phyloP scores from a whole-genome alignment of 371 early-diverging fungal species.

The Rhizopus stolonifer region DNA sequence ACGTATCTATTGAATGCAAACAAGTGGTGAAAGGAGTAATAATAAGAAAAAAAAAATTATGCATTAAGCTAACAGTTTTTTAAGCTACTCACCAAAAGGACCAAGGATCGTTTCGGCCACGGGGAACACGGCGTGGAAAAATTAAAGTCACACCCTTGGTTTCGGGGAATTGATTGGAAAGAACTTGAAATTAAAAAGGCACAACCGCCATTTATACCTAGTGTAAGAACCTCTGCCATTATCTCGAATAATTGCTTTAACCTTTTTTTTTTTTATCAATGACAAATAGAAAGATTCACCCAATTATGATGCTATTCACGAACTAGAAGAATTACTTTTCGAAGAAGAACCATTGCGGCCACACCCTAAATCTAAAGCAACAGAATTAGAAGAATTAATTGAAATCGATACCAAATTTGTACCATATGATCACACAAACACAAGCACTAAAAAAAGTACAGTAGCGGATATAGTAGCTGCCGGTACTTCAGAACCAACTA shows the following conservation, averaged over 20 bases:
- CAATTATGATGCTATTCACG: slow-evolving; percentile 92
- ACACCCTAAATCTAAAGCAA: slow-evolving; percentile 8
- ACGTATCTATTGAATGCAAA: slow-evolving; percentile 50
- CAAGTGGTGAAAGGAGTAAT: slow-evolving; percentile 43
- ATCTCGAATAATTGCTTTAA: background rate
- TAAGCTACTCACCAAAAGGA: slow-evolving; percentile 56
- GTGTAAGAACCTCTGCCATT: slow-evolving; percentile 22
- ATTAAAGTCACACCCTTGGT: slow-evolving; percentile 66
- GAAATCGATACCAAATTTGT: slow-evolving; percentile 62
- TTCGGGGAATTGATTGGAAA: slow-evolving; percentile 59
- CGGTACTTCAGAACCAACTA: background rate
- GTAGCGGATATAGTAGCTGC: background rate
- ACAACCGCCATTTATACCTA: slow-evolving; percentile 65
- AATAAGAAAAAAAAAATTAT: background rate
- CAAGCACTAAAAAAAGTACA: slow-evolving; percentile 23
- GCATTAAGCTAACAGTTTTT: background rate
- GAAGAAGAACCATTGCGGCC: slow-evolving; percentile 84
- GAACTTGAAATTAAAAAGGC: slow-evolving; percentile 53
- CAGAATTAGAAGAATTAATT: slow-evolving; percentile 21
- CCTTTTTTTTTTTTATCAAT: slow-evolving; percentile 6
- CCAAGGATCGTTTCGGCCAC: slow-evolving; percentile 58
- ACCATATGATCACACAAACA: slow-evolving; percentile 62
- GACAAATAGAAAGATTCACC: slow-evolving; percentile 50
- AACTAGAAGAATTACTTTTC: slow-evolving; percentile 88
- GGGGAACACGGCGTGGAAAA: slow-evolving; percentile 52